Evolutionary conservation across 1,139 yeast species (phyloP).

Genomic region (Kurtzmaniella quercitrusa): DNA sequence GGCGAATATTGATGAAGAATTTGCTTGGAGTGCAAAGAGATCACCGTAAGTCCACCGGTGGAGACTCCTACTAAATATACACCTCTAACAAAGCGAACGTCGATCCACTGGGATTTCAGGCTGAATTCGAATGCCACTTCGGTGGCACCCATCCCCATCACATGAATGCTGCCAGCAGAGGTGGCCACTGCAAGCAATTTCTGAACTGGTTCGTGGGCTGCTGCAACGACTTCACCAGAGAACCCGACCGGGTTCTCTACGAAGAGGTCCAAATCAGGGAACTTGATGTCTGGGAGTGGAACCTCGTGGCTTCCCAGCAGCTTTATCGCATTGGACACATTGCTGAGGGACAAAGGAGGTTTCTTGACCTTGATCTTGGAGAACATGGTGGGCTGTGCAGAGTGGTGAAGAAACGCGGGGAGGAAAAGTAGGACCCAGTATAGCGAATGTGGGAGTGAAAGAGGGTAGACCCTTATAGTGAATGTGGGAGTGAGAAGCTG

Average conservation of each 20-base stretch:
- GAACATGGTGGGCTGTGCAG: slow-evolving; percentile 29
- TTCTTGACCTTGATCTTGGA: slow-evolving; percentile 41
- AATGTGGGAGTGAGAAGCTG: no score
- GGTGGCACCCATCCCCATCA: slow-evolving; percentile 82
- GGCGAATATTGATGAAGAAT: slow-evolving; percentile 56
- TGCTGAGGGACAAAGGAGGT: slow-evolving; percentile 44
- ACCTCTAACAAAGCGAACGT: slow-evolving; percentile 69
- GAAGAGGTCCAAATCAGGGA: slow-evolving; percentile 30
- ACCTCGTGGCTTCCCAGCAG: slow-evolving; percentile 37
- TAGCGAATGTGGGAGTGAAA: no score
- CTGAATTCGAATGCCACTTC: slow-evolving; percentile 62
- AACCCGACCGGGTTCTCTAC: slow-evolving; percentile 36
- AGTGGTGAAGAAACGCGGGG: background rate
- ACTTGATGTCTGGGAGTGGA: slow-evolving; percentile 37
- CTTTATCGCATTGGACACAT: slow-evolving; percentile 52
- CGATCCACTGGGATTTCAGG: slow-evolving; percentile 47
- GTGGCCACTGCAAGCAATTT: slow-evolving; percentile 82
- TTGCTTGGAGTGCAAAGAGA: slow-evolving; percentile 63
- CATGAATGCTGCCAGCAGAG: slow-evolving; percentile 55
- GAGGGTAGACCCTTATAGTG: no score
- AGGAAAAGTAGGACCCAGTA: no score
- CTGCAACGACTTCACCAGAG: slow-evolving; percentile 42
- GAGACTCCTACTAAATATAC: slow-evolving; percentile 70
- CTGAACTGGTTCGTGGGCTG: slow-evolving; percentile 87
- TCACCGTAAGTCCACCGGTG: slow-evolving; percentile 52